Conservation (phyloP, 441 rosid species). For the Eutrema salsugineum region DNA sequence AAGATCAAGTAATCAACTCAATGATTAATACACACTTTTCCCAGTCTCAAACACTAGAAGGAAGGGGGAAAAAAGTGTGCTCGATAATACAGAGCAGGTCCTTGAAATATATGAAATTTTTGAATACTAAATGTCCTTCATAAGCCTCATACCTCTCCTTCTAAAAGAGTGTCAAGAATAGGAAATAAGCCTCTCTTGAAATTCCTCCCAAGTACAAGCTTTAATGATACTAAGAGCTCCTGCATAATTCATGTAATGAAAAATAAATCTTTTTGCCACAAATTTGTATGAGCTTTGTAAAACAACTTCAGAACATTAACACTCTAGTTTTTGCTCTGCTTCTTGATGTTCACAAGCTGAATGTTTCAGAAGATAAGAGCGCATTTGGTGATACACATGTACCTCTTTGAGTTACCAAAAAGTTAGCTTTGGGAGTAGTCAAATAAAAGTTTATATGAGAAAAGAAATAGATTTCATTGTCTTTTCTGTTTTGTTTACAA, state of each 20-base stretch:
- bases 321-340: too few species aligned
- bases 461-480: too few species aligned
- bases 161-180: conserved; percentile 89
- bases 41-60: not conserved
- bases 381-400: too few species aligned
- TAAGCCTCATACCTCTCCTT: conserved; percentile 74
- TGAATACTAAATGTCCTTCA: not conserved
- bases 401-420: too few species aligned
- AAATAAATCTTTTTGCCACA: not conserved
- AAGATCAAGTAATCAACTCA: not conserved
- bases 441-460: too few species aligned
- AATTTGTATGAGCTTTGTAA: too few species aligned
- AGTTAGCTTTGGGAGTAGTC: too few species aligned
- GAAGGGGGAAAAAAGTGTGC: not conserved
- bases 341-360: too few species aligned
- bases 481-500: too few species aligned
- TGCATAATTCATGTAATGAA: conserved; percentile 43
- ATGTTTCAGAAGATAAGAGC: too few species aligned
- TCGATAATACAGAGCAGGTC: not conserved
- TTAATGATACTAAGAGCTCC: conserved; percentile 95
- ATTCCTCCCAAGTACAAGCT: conserved; percentile 98
- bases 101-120: not conserved
- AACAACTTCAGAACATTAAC: too few species aligned
- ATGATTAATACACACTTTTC: not conserved
- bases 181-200: conserved; percentile 99